Base-by-base conservation (phyloP, 2,329 filamentous ascomycete species). In the Ophiostoma sp. region DNA sequence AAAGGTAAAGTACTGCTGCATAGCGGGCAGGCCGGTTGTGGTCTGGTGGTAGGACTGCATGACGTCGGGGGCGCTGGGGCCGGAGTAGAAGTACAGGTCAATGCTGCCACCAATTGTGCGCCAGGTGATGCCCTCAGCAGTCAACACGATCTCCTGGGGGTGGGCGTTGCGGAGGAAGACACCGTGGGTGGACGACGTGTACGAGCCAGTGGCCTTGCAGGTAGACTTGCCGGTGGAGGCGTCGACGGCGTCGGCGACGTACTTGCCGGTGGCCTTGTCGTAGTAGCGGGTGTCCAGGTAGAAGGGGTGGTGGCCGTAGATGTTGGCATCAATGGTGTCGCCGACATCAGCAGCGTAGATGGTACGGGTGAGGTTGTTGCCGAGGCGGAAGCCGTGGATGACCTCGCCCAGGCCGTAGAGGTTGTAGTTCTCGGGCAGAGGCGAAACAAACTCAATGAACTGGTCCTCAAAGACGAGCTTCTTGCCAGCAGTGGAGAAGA, bases 1-100 rank as follows among this genome's bases (percentile, higher is more conserved):
- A 72, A 96, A 87, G 0, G 89, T 87, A 83, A 87, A 94, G 80
- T 95, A 95, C 74, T 91, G 89, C 76, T 94, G 90, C 87, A 94
- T 89, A 0, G 88, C 88, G 0, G 92, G 91, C 5, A 91, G 80
- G 0, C 92, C 91, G 68, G 89, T 82, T 1, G 89, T 85, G 23
- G 70, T 72, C 85, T 88, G 70, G 80, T 78, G 73, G 76, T 94
- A 95, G 54, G 90, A 84, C 76, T 86, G 87, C 20, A 87, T 91
- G 33, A 93, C 88, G 15, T 89, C 85, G 7, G 85, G 82, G 71
- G 89, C 88, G 0, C 84, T 87, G 0, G 91, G 90, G 0, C 92
- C 92, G 15, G 89, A 85, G 75, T 90, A 91, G 79, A 95, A 92
- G 78, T 92, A 94, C 23, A 95, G 81, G 76, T 95, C 92, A 69